Base-by-base conservation (phyloP, 768 basidiomycete genomes). In the Mycena galericulata region DNA sequence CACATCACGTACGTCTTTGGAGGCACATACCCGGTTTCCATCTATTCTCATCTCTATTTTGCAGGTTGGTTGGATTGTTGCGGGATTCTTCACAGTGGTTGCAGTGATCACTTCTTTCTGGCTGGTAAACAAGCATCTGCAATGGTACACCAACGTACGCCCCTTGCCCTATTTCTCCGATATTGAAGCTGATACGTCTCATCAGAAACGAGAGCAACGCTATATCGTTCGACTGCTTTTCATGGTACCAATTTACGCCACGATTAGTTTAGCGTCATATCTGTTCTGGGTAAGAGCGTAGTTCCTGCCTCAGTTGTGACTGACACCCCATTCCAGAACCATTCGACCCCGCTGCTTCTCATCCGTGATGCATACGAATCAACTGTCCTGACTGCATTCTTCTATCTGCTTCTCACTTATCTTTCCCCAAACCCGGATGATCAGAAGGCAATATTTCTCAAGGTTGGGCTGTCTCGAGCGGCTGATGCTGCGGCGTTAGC, bases 331-430 rank as follows among this genome's bases (percentile, higher is more conserved):
- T 69, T 46, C 27, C 55, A 90, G 88, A 88, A 90, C 66, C 86
- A 92, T 62, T 86, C 92, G 1, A 90, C 92, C 0, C 89, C 90
- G 4, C 79, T 92, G 29, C 84, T 92, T 45, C 85, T 94, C 49
- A 77, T 92, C 57, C 86, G 92, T 49, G 92, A 93, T 75, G 85
- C 87, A 68, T 94, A 93, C 77, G 93, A 94, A 81, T 87, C 92
- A 14, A 87, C 90, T 41, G 89, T 93, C 15, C 80, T 95, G 66
- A 91, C 89, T 0, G 83, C 91, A 2, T 94, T 94, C 83, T 93
- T 95, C 79, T 93, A 92, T 74, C 85, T 95, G 34, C 84, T 95
- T 30, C 82, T 94, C 56, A 84, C 83, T 64, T 94, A 92, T 79
- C 78, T 94, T 15, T 91, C 90, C 0, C 88, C 87, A 46, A 84